Percentiles rank a stretch among this genome's conserved stretches.
Conservation (phyloP, 768 basidiomycete genomes). For the Termitomyces sp. region DNA sequence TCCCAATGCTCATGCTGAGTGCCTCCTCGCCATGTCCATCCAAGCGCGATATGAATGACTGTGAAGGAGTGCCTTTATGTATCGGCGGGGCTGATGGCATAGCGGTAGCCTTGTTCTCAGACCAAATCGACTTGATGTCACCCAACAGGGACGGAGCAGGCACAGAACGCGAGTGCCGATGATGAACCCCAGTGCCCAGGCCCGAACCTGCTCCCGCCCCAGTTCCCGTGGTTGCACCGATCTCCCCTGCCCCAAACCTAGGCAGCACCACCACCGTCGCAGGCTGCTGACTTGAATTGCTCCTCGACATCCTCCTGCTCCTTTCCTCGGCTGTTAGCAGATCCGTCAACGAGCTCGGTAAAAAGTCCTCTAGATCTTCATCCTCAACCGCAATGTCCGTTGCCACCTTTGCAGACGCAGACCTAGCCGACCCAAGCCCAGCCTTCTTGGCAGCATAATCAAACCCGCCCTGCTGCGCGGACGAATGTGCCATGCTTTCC, state of each 20-base stretch:
- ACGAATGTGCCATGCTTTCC: slow-evolving; percentile 14
- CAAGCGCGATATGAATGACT: slow-evolving; percentile 43
- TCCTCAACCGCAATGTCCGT: slow-evolving; percentile 49
- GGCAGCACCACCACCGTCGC: slow-evolving; percentile 11
- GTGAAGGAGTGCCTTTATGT: slow-evolving; percentile 43
- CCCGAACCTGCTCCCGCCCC: background rate
- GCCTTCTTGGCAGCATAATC: slow-evolving; percentile 24
- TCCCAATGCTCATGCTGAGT: slow-evolving; percentile 32
- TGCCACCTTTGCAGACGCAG: slow-evolving; percentile 7
- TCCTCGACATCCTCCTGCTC: slow-evolving; percentile 74
- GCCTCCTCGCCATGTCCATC: slow-evolving; percentile 25
- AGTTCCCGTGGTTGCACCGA: background rate
- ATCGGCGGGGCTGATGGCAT: slow-evolving; percentile 26
- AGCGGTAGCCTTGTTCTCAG: slow-evolving; percentile 36
- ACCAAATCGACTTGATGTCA: slow-evolving; percentile 80
- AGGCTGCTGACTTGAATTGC: slow-evolving; percentile 42
- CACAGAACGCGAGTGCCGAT: slow-evolving; percentile 80
- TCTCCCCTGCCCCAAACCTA: slow-evolving; percentile 12
- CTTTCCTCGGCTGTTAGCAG: slow-evolving; percentile 86
- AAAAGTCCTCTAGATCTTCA: slow-evolving; percentile 81
- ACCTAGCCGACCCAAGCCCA: slow-evolving; percentile 12
- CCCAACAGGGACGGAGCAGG: slow-evolving; percentile 73
- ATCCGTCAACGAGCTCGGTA: slow-evolving; percentile 85
- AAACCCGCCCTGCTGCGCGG: slow-evolving; percentile 19
- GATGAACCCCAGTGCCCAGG: slow-evolving; percentile 34